phyloP scores from a whole-genome alignment of 352 stramenopile genomes.

The Phytophthora ohioensis region DNA sequence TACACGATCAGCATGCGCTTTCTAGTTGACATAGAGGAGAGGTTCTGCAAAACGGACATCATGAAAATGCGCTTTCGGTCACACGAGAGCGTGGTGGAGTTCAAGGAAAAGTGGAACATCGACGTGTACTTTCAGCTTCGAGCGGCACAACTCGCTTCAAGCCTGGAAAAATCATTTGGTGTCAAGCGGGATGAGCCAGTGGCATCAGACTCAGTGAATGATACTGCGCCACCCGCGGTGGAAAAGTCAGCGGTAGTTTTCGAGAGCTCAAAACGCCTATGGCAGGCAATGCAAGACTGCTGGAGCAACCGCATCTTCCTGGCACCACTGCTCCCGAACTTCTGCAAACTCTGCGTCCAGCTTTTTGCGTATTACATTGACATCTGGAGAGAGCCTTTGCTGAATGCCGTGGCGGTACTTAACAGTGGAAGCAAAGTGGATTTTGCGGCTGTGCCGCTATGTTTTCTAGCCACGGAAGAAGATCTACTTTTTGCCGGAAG shows the following conservation, averaged over 20 bases:
- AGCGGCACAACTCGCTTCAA: slow-evolving; percentile 57
- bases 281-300: slow-evolving; percentile 60
- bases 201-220: slow-evolving; percentile 10
- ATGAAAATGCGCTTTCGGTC: slow-evolving; percentile 74
- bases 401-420: slow-evolving; percentile 52
- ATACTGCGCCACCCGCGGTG: not conserved
- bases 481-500: slow-evolving; percentile 77
- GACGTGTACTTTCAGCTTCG: slow-evolving; percentile 90
- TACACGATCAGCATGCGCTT: slow-evolving; percentile 86
- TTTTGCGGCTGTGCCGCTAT: slow-evolving; percentile 49
- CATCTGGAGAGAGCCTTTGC: slow-evolving; percentile 63
- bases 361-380: slow-evolving; percentile 69
- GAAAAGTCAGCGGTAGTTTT: slow-evolving; percentile 46
- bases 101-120: slow-evolving; percentile 91
- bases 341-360: slow-evolving; percentile 79
- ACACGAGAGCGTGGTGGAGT: slow-evolving; percentile 78
- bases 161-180: slow-evolving; percentile 62
- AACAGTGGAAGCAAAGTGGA: slow-evolving; percentile 59
- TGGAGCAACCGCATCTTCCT: slow-evolving; percentile 71
- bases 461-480: slow-evolving; percentile 61
- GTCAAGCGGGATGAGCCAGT: slow-evolving; percentile 37
- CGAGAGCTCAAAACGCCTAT: slow-evolving; percentile 60
- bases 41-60: slow-evolving; percentile 60
- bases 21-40: slow-evolving; percentile 56
- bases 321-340: slow-evolving; percentile 59